phyloP scores from a whole-genome alignment of 768 basidiomycete species.

The Trichaptum fuscoviolaceum region DNA sequence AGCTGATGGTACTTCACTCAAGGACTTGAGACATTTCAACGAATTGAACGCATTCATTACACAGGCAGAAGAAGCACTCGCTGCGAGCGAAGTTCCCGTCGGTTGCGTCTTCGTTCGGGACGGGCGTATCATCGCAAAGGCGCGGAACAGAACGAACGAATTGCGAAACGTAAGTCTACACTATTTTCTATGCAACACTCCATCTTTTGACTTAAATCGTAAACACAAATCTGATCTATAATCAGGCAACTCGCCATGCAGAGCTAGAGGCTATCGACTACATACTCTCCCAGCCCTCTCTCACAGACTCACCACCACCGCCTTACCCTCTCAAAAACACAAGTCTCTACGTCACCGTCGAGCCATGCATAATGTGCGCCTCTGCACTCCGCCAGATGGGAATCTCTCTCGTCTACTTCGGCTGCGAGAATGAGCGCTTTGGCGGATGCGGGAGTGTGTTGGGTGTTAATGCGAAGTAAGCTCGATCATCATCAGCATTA shows the following conservation, averaged over 20 bases:
- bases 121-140: constrained; percentile 71
- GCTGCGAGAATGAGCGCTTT: constrained; percentile 93
- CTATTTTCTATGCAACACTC: neutral
- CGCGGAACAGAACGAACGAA: constrained; percentile 92
- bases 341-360: constrained; percentile 94
- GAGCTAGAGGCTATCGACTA: constrained; percentile 95
- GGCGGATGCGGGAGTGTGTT: constrained; percentile 96
- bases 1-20: neutral
- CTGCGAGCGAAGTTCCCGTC: constrained; percentile 87
- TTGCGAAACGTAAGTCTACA: constrained; percentile 67
- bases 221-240: neutral
- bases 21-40: neutral
- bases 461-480: constrained; percentile 74
- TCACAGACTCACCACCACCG: constrained; percentile 31
- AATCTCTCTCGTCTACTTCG: constrained; percentile 85
- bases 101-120: constrained; percentile 92
- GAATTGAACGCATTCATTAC: too few relatives aligned
- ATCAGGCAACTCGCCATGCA: constrained; percentile 91
- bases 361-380: constrained; percentile 99
- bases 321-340: constrained; percentile 73
- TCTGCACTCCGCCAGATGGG: constrained; percentile 92
- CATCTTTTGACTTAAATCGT: neutral
- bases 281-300: constrained; percentile 59
- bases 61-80: constrained; percentile 83
- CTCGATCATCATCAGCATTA: constrained; percentile 1